phyloP scores from a whole-genome alignment of 2,329 filamentous ascomycete genomes.

The Colletotrichum tropicale region DNA sequence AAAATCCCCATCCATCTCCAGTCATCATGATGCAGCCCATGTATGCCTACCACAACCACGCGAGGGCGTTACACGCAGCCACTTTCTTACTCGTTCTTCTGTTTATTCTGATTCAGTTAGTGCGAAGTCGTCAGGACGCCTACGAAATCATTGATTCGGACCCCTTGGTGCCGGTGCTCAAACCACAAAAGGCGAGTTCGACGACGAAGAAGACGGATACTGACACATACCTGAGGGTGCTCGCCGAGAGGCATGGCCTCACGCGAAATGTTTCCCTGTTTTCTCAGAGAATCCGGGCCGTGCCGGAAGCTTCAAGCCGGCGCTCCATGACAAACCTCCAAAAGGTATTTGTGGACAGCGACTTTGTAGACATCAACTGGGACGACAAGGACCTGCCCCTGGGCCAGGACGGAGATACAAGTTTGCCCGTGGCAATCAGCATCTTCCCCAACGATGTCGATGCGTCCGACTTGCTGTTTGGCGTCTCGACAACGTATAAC shows the following conservation, averaged over 20 bases:
- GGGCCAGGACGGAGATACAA: background rate
- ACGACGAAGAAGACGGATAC: background rate
- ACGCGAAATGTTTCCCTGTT: constrained; percentile 3
- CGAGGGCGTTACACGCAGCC: constrained; percentile 10
- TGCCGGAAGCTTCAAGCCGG: background rate
- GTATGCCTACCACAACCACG: constrained; percentile 5
- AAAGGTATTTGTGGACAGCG: background rate
- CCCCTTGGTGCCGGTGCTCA: constrained; percentile 9
- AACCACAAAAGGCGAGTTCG: background rate
- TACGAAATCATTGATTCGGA: constrained; percentile 7
- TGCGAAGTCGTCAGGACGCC: background rate
- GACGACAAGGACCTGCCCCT: background rate
- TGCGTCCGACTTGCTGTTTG: constrained; percentile 38
- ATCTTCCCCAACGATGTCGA: constrained; percentile 36
- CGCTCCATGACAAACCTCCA: background rate
- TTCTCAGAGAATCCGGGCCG: background rate
- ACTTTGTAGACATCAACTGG: constrained; percentile 1
- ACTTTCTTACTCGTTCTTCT: constrained; percentile 14
- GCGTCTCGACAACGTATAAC: constrained; percentile 42
- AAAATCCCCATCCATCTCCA: background rate
- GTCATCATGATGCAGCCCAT: constrained; percentile 1
- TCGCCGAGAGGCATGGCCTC: constrained; percentile 9
- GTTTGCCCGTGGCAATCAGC: constrained; percentile 36
- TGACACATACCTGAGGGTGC: background rate
- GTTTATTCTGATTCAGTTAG: constrained; percentile 4